phyloP scores from a whole-genome alignment of 164 flowering plant species.

The Annona squamosa region DNA sequence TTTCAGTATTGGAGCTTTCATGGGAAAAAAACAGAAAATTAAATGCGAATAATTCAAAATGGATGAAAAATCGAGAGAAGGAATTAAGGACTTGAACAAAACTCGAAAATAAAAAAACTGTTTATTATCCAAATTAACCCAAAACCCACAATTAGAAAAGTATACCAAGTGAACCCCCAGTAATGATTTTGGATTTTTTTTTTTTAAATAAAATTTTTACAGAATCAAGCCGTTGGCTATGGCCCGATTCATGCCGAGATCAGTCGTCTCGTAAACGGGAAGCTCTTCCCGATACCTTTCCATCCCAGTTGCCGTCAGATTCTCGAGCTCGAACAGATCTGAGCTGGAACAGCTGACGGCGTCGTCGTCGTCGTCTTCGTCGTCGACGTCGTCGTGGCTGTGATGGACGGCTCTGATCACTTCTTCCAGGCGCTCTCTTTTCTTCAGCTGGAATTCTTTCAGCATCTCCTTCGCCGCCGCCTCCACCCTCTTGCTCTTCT shows the following conservation, averaged over 20 bases:
- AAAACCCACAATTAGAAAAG: constrained; percentile 29
- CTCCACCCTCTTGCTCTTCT: constrained; percentile 39
- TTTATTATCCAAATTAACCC: constrained; percentile 31
- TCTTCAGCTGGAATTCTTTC: constrained; percentile 30
- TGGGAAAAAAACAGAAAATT: no score
- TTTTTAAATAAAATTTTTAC: constrained; percentile 21
- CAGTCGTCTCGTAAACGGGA: constrained; percentile 90
- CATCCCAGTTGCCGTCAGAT: constrained; percentile 54
- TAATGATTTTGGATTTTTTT: neutral
- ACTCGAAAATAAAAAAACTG: neutral
- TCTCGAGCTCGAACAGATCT: constrained; percentile 86
- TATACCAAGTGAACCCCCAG: neutral
- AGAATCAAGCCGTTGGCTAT: constrained; percentile 55
- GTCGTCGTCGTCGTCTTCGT: constrained; percentile 63
- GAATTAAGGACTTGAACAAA: no score
- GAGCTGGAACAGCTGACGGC: constrained; percentile 80
- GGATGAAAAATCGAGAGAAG: no score
- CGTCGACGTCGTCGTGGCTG: constrained; percentile 16
- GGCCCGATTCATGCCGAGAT: constrained; percentile 60
- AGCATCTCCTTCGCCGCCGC: constrained; percentile 43
- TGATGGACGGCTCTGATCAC: constrained; percentile 19
- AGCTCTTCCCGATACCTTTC: constrained; percentile 67
- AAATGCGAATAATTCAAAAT: no score
- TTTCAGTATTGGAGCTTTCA: no score
- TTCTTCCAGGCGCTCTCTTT: constrained; percentile 13